Base-by-base conservation (phyloP, 805 yeast species). In the Lachancea meyersii region DNA sequence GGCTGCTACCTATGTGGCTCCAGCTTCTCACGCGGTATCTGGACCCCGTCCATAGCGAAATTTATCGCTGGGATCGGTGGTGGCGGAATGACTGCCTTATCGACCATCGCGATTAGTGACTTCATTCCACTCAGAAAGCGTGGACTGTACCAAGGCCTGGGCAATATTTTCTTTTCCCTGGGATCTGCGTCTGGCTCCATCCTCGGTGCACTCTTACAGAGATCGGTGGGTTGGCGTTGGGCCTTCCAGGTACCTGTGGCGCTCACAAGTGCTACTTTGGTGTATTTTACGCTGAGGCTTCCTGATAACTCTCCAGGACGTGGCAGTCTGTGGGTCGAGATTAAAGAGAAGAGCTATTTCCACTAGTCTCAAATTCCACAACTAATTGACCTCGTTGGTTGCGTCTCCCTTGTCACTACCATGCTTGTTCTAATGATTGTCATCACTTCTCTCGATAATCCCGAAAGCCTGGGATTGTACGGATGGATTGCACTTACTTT, bases 91-190 rank as follows among this genome's bases (percentile, higher is more conserved):
- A 52, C 61, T 18, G 65, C 68, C 0, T 52, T 69, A 7, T 55
- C 67, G 7, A 67, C 72, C 4, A 67, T 69, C 11, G 56, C 67
- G 17, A 64, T 64, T 35, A 64, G 70, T 5, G 73, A 69, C 41
- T 50, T 69, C 9, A 61, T 69, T 13, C 62, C 65, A 19, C 48
- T 63, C 8, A 69, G 91, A 44, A 75, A 81, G 41, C 70, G 96
- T 45, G 94, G 94, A 1, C 60, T 85, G 27, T 84, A 73, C 60
- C 95, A 86, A 58, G 95, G 95, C 0, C 58, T 82, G 43, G 87
- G 84, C 14, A 86, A 86, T 58, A 69, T 86, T 11, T 77, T 74
- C 23, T 86, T 71, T 54, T 86, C 86, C 9, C 53, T 77, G 9
- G 95, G 95, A 14, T 82, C 86, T n/a, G 77, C 82, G 0, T 55